Conservation (phyloP, 805 yeast genomes). For the Suhomyces sp. region DNA sequence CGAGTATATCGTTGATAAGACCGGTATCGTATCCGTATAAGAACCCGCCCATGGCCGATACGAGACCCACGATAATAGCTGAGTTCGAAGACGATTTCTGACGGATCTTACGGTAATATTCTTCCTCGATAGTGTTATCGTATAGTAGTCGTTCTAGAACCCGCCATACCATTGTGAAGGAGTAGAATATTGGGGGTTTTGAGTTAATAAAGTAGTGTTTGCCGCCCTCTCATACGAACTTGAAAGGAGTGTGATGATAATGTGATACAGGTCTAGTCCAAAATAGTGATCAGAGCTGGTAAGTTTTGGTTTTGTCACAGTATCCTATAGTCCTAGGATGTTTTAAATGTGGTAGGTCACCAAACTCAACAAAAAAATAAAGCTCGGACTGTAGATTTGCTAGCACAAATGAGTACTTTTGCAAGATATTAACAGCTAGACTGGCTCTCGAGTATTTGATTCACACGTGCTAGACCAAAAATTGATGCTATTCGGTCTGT, state of each 20-base stretch:
- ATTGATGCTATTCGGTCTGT: neutral
- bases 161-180: constrained; percentile 3
- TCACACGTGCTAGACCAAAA: neutral
- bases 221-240: neutral
- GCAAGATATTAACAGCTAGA: neutral
- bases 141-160: constrained; percentile 27
- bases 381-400: neutral
- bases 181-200: neutral
- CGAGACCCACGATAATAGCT: constrained; percentile 71
- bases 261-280: neutral
- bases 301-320: neutral
- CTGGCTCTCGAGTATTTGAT: neutral
- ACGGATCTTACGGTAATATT: constrained; percentile 35
- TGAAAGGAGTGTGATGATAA: neutral
- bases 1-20: constrained; percentile 70
- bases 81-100: constrained; percentile 53
- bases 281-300: neutral
- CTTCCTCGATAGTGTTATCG: constrained; percentile 36
- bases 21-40: constrained; percentile 91
- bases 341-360: neutral
- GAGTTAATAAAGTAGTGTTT: neutral
- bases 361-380: neutral
- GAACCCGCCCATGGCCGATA: constrained; percentile 91
- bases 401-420: neutral
- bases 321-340: neutral